Conservation (phyloP, 2,329 filamentous ascomycete species). For the Blastomyces gilchristii region DNA sequence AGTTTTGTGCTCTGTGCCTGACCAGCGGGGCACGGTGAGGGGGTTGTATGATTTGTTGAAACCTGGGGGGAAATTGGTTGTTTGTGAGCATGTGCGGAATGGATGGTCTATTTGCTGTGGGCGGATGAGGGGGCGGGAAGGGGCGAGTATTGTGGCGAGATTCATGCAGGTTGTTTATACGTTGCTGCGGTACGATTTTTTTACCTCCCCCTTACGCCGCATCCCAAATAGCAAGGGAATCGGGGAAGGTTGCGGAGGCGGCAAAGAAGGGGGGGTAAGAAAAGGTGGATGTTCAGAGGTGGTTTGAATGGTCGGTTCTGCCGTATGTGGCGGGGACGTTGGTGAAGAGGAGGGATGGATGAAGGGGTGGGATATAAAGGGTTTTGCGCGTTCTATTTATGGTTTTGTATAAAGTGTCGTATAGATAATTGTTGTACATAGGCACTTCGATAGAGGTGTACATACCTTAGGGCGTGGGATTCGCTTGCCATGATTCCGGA, state of each 20-base stretch:
- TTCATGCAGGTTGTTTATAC: constrained; percentile 39
- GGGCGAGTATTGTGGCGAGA: constrained; percentile 37
- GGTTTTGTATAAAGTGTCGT: not conserved
- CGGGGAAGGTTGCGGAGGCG: constrained; percentile 33
- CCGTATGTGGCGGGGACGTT: constrained; percentile 34
- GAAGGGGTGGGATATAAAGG: not conserved
- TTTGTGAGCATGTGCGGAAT: constrained; percentile 48
- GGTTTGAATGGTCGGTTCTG: constrained; percentile 30
- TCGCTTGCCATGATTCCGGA: not conserved
- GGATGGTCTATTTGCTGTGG: constrained; percentile 26
- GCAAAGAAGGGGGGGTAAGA: constrained; percentile 41
- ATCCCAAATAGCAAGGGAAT: no score
- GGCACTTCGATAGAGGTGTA: not conserved
- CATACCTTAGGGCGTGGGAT: not conserved
- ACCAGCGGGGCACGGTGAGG: constrained; percentile 36
- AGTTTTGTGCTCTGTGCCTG: constrained; percentile 46
- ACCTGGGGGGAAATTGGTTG: constrained; percentile 45
- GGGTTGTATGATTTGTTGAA: constrained; percentile 43
- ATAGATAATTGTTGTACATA: not conserved
- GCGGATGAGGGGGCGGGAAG: not conserved
- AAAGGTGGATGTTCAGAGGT: constrained; percentile 36
- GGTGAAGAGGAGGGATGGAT: constrained; percentile 26
- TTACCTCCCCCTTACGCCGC: no score
- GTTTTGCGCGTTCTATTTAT: not conserved
- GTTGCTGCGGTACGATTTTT: constrained; percentile 42